Evolutionary conservation across 2,329 filamentous ascomycete species (phyloP).

Genomic region (Trichoderma pleuroti): DNA sequence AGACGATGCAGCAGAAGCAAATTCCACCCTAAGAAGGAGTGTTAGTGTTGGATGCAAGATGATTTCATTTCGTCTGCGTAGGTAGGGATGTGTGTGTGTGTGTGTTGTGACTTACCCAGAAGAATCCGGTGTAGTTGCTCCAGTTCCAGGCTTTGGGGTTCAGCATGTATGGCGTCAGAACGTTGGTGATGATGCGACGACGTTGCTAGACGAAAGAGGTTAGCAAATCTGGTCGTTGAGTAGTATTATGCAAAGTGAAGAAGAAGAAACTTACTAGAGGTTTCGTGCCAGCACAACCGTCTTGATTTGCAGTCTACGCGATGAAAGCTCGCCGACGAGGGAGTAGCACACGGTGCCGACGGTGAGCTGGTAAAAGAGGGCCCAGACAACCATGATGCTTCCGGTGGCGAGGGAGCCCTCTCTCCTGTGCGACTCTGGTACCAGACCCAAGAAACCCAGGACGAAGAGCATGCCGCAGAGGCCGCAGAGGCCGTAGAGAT

Average conservation of each 20-base stretch:
- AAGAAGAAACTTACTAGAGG: slow-evolving; percentile 58
- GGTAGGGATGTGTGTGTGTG: background rate
- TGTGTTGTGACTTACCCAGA: slow-evolving; percentile 68
- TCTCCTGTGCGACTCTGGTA: slow-evolving; percentile 55
- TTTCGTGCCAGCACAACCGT: slow-evolving; percentile 84
- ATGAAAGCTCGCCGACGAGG: slow-evolving; percentile 79
- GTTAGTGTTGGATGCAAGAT: background rate
- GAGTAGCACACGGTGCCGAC: slow-evolving; percentile 90
- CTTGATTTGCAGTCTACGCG: slow-evolving; percentile 81
- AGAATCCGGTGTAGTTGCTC: slow-evolving; percentile 84
- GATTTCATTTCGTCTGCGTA: background rate
- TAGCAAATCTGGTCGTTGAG: background rate
- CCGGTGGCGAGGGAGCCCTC: slow-evolving; percentile 72
- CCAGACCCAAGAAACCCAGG: slow-evolving; percentile 79
- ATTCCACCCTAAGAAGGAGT: slow-evolving; percentile 55
- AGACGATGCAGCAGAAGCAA: slow-evolving; percentile 76
- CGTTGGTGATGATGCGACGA: slow-evolving; percentile 76
- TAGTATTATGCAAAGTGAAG: background rate
- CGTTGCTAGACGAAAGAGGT: slow-evolving; percentile 49
- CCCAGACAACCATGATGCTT: slow-evolving; percentile 81
- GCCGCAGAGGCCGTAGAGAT: slow-evolving; percentile 69
- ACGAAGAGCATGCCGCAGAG: slow-evolving; percentile 75
- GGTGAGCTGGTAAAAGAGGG: slow-evolving; percentile 78
- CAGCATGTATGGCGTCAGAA: slow-evolving; percentile 88
- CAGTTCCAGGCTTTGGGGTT: slow-evolving; percentile 86